Conservation (phyloP, 768 basidiomycete species). For the Agrocybe praecox region DNA sequence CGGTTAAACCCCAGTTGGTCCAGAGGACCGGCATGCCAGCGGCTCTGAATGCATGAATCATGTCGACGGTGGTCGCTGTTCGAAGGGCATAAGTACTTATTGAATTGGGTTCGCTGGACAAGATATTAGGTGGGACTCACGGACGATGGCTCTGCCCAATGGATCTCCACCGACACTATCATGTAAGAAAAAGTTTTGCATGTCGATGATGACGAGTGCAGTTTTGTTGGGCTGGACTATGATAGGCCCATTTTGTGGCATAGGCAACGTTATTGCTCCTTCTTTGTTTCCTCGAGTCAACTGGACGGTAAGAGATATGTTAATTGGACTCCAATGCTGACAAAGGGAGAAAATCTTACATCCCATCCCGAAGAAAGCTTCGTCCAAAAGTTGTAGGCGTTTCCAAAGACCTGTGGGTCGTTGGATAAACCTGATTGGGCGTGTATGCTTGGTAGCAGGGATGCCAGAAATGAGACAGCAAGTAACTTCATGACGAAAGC, state of each 20-base stretch:
- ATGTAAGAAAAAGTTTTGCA: slow-evolving; percentile 36
- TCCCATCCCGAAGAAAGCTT: slow-evolving; percentile 29
- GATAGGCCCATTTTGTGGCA: slow-evolving; percentile 26
- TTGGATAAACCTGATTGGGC: slow-evolving; percentile 11
- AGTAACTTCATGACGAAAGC: slow-evolving; percentile 2
- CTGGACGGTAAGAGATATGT: slow-evolving; percentile 8
- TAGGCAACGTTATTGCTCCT: slow-evolving; percentile 26
- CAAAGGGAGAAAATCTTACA: slow-evolving; percentile 14
- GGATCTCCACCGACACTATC: slow-evolving; percentile 31
- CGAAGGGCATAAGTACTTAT: background rate
- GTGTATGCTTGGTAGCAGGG: background rate
- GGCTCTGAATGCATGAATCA: slow-evolving; percentile 31
- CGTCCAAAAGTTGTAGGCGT: slow-evolving; percentile 30
- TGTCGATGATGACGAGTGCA: slow-evolving; percentile 37
- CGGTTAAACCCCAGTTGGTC: slow-evolving; percentile 35
- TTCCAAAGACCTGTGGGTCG: slow-evolving; percentile 25
- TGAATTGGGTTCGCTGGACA: background rate
- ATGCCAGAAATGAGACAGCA: background rate
- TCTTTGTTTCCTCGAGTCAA: slow-evolving; percentile 28
- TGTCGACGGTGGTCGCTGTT: slow-evolving; percentile 28
- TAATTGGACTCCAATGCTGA: background rate
- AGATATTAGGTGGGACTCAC: slow-evolving; percentile 17
- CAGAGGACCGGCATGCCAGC: slow-evolving; percentile 32
- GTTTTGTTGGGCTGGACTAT: slow-evolving; percentile 29
- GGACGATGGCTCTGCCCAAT: slow-evolving; percentile 29